phyloP scores from a whole-genome alignment of 176 grass and related monocot genomes.

The Saccharum spontaneum region DNA sequence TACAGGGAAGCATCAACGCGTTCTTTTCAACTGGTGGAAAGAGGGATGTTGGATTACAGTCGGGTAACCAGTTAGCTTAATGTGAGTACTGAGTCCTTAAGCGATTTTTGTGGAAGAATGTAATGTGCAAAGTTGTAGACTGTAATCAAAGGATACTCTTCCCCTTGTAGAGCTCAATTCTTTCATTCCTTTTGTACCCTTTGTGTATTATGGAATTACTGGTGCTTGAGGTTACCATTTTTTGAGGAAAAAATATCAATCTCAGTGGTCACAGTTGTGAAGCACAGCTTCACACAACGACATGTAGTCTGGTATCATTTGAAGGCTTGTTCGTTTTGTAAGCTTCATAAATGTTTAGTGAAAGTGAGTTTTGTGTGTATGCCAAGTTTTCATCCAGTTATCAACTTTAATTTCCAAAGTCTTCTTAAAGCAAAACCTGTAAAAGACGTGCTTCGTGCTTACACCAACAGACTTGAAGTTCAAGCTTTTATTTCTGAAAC shows the following conservation, averaged over 20 bases:
- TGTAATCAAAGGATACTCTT: constrained; percentile 41
- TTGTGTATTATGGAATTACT: constrained; percentile 46
- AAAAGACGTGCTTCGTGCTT: constrained; percentile 39
- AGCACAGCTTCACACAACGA: background rate
- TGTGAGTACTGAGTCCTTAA: constrained; percentile 34
- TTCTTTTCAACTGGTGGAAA: constrained; percentile 41
- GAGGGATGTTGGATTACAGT: constrained; percentile 31
- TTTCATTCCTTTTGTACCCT: constrained; percentile 72
- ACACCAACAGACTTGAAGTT: constrained; percentile 20
- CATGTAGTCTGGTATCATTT: background rate
- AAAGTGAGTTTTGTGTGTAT: background rate
- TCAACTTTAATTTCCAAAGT: background rate
- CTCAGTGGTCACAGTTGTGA: background rate
- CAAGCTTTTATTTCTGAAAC: background rate
- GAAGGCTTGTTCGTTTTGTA: background rate
- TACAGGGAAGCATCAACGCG: constrained; percentile 28
- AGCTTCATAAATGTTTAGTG: background rate
- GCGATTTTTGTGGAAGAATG: constrained; percentile 45
- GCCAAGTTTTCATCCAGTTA: background rate
- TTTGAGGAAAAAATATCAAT: background rate
- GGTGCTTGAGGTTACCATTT: constrained; percentile 39
- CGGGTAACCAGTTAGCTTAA: constrained; percentile 22
- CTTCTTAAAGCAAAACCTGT: constrained; percentile 19
- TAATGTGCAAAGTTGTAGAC: constrained; percentile 58
- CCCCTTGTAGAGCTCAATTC: constrained; percentile 60